Evolutionary conservation across 352 stramenopile species (phyloP).

Genomic region (Phytophthora aleatoria): DNA sequence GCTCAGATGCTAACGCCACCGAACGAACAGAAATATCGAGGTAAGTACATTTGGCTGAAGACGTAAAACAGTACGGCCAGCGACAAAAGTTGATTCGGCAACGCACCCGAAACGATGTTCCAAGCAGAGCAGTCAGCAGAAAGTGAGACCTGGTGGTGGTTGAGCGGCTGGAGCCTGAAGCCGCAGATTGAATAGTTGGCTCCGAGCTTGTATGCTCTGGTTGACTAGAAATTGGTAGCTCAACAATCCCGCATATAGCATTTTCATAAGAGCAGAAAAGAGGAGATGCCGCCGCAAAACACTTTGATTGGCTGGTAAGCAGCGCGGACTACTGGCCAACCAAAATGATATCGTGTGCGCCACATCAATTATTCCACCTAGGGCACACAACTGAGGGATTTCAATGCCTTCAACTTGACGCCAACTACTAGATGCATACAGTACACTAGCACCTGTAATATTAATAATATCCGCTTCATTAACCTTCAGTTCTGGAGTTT

Average conservation of each 20-base stretch:
- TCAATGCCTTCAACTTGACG: conserved; percentile 20
- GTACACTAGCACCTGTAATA: no score
- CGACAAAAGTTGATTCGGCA: not conserved
- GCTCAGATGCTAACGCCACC: conserved; percentile 79
- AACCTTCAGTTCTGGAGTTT: no score
- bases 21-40: conserved; percentile 6
- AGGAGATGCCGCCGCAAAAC: not conserved
- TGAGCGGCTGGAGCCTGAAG: not conserved
- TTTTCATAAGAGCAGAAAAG: conserved; percentile 5
- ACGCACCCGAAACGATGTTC: conserved; percentile 72
- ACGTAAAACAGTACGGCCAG: not conserved
- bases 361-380: not conserved
- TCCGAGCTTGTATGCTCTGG: conserved; percentile 8
- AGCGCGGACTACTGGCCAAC: conserved; percentile 34
- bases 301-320: conserved; percentile 25
- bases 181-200: conserved; percentile 11
- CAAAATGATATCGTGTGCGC: conserved; percentile 26
- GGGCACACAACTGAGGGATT: conserved; percentile 5
- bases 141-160: conserved; percentile 61
- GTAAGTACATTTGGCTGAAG: no score
- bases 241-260: conserved; percentile 3
- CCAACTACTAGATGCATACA: no score
- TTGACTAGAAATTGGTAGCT: conserved; percentile 15
- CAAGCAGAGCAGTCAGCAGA: conserved; percentile 93
- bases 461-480: no score